phyloP scores from a whole-genome alignment of 257 asterid species.

The Nicotiana knightiana region DNA sequence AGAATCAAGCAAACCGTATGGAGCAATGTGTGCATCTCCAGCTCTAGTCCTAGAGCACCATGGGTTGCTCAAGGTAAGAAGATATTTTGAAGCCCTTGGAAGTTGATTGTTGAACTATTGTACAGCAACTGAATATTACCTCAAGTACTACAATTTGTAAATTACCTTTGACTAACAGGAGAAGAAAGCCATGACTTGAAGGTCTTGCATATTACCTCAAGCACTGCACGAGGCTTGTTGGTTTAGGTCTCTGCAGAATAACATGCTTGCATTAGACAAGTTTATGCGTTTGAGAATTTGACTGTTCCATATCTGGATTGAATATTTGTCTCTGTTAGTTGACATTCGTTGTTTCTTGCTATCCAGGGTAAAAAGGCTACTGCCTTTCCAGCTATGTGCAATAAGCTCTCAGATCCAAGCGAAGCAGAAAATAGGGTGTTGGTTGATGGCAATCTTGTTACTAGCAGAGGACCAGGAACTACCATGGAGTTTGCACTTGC shows the following conservation, averaged over 20 bases:
- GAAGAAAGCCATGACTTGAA: neutral
- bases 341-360: neutral
- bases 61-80: conserved; percentile 71
- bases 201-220: neutral
- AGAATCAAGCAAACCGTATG: conserved; percentile 59
- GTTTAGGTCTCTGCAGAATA: neutral
- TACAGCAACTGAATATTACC: neutral
- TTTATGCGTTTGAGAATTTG: neutral
- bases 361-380: conserved; percentile 91
- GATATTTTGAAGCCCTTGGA: neutral
- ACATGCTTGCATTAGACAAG: neutral
- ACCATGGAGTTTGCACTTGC: conserved; percentile 78
- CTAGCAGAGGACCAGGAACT: conserved; percentile 97
- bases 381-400: conserved; percentile 82
- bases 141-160: neutral
- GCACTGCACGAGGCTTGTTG: neutral
- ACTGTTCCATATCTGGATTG: neutral
- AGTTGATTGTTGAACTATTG: neutral
- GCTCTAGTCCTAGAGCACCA: conserved; percentile 85
- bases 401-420: conserved; percentile 64
- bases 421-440: conserved; percentile 78
- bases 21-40: conserved; percentile 97
- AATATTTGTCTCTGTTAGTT: neutral
- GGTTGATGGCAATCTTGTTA: conserved; percentile 81
- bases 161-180: neutral